These are phyloP conservation scores for Neobulgaria alba DNA, from an alignment of 2,329 filamentous ascomycete species.

Conservation along the genomic window DNA sequence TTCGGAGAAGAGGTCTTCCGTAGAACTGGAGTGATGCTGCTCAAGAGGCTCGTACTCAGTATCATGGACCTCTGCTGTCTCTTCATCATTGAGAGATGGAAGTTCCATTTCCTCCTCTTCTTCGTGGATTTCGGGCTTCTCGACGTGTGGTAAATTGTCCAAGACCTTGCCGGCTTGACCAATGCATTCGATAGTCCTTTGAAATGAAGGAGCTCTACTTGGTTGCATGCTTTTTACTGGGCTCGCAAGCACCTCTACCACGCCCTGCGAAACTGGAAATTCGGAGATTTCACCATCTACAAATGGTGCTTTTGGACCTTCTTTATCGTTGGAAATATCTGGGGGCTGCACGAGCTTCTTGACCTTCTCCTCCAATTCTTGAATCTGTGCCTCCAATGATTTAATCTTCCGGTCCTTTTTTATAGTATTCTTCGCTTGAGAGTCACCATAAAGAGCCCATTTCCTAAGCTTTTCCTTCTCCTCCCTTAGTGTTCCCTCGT, in stretches of 20 bases:
- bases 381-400: constrained; percentile 12
- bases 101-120: constrained; percentile 4
- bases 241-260: not conserved
- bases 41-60: constrained; percentile 7
- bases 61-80: constrained; percentile 5
- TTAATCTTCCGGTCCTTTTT: constrained; percentile 15
- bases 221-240: not conserved
- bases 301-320: not conserved
- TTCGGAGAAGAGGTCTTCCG: constrained; percentile 16
- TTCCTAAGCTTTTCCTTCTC: constrained; percentile 9
- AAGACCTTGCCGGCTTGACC: too few species aligned
- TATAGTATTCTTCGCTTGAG: constrained; percentile 4
- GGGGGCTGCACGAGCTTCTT: not conserved
- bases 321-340: not conserved
- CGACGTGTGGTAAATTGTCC: too few species aligned
- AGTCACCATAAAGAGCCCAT: constrained; percentile 10
- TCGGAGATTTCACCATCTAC: not conserved
- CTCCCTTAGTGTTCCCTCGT: constrained; percentile 9
- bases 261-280: not conserved
- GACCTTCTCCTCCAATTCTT: constrained; percentile 4
- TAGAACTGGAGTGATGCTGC: constrained; percentile 21
- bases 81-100: constrained; percentile 3
- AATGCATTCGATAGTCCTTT: too few species aligned
- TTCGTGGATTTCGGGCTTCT: too few species aligned
- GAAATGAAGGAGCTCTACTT: too few species aligned